These are phyloP conservation scores for Mycosphaerella sp. DNA, from an alignment of 2,329 filamentous ascomycete species.

Conservation along the genomic window DNA sequence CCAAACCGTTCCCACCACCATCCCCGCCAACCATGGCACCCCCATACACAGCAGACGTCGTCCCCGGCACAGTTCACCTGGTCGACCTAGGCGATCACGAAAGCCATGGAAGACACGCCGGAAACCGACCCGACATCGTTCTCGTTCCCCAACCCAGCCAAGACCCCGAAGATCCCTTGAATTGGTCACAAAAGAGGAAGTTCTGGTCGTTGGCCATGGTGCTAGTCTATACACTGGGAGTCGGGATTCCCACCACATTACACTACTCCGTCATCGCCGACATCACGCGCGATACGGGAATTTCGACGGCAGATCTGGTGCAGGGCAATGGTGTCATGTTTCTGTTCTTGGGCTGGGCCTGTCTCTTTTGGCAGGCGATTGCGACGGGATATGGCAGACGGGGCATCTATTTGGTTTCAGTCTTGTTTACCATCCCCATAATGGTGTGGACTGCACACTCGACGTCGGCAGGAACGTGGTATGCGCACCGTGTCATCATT, in stretches of 20 bases:
- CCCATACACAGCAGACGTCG: conserved; percentile 5
- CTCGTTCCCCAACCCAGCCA: conserved; percentile 22
- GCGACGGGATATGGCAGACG: conserved; percentile 39
- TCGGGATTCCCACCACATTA: conserved; percentile 31
- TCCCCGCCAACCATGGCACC: neutral
- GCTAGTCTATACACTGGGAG: conserved; percentile 29
- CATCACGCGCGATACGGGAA: conserved; percentile 23
- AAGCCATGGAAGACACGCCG: conserved; percentile 2
- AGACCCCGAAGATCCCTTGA: conserved; percentile 24
- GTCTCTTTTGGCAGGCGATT: conserved; percentile 45
- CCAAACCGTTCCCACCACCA: neutral
- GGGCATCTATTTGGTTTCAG: conserved; percentile 23
- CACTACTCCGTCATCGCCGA: conserved; percentile 35
- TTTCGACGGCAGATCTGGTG: conserved; percentile 21
- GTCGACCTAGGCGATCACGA: conserved; percentile 9
- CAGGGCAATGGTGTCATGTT: conserved; percentile 34
- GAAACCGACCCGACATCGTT: conserved; percentile 12
- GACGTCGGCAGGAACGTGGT: conserved; percentile 13
- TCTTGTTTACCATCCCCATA: conserved; percentile 15
- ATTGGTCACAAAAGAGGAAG: conserved; percentile 21
- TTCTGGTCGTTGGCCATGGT: conserved; percentile 17
- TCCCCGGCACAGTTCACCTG: conserved; percentile 20
- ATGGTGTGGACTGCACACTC: conserved; percentile 23
- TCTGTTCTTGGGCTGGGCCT: conserved; percentile 41
- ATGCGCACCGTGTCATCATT: conserved; percentile 18